Evolutionary conservation across 1,284 basidiomycete species (phyloP).

Genomic region (Phlebopus sp.): DNA sequence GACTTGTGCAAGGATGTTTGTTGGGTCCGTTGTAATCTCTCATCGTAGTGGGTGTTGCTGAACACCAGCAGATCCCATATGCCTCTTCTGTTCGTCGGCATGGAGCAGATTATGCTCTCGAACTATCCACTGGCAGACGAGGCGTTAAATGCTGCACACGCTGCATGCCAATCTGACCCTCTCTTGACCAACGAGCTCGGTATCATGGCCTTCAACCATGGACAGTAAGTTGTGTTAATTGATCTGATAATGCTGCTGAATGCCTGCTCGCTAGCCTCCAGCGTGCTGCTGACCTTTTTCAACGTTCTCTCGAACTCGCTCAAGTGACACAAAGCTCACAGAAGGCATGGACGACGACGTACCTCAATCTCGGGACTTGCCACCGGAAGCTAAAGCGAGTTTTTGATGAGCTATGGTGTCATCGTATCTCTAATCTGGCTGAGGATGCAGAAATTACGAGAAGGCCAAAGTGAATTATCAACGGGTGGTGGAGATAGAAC

Average conservation of each 20-base stretch:
- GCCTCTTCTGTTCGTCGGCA: slow-evolving; percentile 93
- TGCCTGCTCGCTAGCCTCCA: slow-evolving; percentile 46
- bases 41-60: slow-evolving; percentile 4
- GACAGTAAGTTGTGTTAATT: slow-evolving; percentile 55
- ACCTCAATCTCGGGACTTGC: slow-evolving; percentile 88
- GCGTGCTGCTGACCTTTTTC: slow-evolving; percentile 69
- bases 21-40: slow-evolving; percentile 58
- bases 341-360: slow-evolving; percentile 82
- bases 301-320: slow-evolving; percentile 69
- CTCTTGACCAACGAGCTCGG: slow-evolving; percentile 90
- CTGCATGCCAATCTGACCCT: slow-evolving; percentile 84
- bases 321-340: slow-evolving; percentile 83
- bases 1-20: slow-evolving; percentile 92
- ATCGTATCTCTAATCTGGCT: slow-evolving; percentile 9
- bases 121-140: slow-evolving; percentile 84
- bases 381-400: slow-evolving; percentile 75
- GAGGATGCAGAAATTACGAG: slow-evolving; percentile 53
- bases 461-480: slow-evolving; percentile 73
- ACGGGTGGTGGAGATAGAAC: slow-evolving; percentile 78
- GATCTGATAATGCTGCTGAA: slow-evolving; percentile 4
- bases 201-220: slow-evolving; percentile 86
- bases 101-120: slow-evolving; percentile 94
- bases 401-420: not conserved
- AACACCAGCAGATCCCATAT: slow-evolving; percentile 72
- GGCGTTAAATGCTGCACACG: slow-evolving; percentile 77